Evolutionary conservation across 192 early-diverging fungal genomes (phyloP).

Genomic region (Coemansia sp.): DNA sequence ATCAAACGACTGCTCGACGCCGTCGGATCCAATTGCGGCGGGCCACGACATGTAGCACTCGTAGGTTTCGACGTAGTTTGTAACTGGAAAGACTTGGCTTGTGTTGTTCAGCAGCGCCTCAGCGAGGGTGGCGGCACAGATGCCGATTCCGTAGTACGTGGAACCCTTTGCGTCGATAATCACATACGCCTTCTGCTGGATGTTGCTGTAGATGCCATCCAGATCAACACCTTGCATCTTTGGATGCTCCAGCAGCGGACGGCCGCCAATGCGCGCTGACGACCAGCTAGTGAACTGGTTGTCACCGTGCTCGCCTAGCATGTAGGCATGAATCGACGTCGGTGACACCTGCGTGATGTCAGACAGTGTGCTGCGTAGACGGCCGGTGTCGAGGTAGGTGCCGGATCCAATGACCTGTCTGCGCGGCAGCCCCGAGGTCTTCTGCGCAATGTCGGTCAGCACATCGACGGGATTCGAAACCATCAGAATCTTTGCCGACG

Average conservation of each 20-base stretch:
- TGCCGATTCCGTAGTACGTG: conserved; percentile 84
- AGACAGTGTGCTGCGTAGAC: conserved; percentile 65
- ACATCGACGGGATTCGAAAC: conserved; percentile 87
- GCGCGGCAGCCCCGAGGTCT: conserved; percentile 73
- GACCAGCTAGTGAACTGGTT: conserved; percentile 85
- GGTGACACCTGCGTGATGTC: conserved; percentile 62
- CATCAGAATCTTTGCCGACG: conserved; percentile 69
- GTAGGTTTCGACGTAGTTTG: conserved; percentile 64
- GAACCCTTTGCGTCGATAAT: conserved; percentile 88
- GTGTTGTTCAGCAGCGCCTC: conserved; percentile 72
- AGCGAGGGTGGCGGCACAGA: conserved; percentile 69
- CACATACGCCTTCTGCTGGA: conserved; percentile 74
- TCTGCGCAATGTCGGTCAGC: conserved; percentile 82
- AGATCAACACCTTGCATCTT: conserved; percentile 61
- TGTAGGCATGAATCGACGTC: conserved; percentile 75
- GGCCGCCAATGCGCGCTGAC: conserved; percentile 69
- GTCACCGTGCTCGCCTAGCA: conserved; percentile 87
- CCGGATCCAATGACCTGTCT: conserved; percentile 84
- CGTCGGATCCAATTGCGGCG: conserved; percentile 70
- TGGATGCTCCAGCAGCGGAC: conserved; percentile 65
- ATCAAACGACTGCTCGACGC: conserved; percentile 72
- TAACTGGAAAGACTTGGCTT: conserved; percentile 68
- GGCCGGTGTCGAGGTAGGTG: conserved; percentile 78
- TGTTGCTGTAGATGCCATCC: conserved; percentile 58
- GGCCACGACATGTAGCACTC: conserved; percentile 75